A percentile compares a stretch with the other conserved stretches of the same genome.
Evolutionary conservation across 176 grass and related monocot genomes (phyloP).

Genomic region (Oryza glumipatula): DNA sequence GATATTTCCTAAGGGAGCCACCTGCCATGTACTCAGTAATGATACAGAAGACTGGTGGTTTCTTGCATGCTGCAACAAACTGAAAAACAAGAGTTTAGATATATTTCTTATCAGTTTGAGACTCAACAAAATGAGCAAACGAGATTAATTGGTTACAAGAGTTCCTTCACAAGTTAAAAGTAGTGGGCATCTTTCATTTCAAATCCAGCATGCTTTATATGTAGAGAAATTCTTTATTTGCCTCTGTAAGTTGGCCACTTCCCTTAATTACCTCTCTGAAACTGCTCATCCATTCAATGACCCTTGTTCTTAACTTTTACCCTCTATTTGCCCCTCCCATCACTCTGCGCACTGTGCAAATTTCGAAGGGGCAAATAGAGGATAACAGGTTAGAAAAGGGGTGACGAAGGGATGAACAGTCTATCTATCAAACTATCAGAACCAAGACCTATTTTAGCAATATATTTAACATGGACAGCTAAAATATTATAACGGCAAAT

Average conservation of each 20-base stretch:
- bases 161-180: background rate
- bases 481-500: background rate
- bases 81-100: constrained; percentile 42
- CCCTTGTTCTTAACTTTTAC: background rate
- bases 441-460: constrained; percentile 9
- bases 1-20: constrained; percentile 91
- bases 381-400: background rate
- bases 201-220: background rate
- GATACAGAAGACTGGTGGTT: constrained; percentile 94
- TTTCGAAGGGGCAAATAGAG: background rate
- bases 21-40: constrained; percentile 97
- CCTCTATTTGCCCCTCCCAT: background rate
- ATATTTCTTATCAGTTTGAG: background rate
- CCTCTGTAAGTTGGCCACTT: background rate
- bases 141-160: background rate
- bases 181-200: background rate
- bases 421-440: background rate
- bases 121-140: background rate
- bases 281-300: background rate
- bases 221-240: background rate
- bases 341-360: background rate
- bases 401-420: background rate
- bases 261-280: background rate
- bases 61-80: constrained; percentile 99
- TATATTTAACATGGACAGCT: background rate